These are phyloP conservation scores for Dothidotthia symphoricarpi DNA, from an alignment of 2,329 filamentous ascomycete species.

Conservation along the genomic window DNA sequence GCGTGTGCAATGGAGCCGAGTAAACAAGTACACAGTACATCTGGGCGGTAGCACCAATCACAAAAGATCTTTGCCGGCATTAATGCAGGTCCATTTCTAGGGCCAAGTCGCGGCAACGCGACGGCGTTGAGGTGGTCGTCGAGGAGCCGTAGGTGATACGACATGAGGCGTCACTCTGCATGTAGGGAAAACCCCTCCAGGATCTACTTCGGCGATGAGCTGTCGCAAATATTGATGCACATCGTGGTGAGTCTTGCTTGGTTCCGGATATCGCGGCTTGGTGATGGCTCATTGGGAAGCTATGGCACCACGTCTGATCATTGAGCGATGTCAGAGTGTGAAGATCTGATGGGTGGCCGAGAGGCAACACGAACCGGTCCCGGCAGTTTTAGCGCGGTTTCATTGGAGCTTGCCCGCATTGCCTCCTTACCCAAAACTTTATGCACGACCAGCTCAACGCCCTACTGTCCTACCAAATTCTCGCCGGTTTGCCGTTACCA, in stretches of 20 bases:
- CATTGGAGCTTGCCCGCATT: slow-evolving; percentile 20
- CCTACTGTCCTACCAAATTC: slow-evolving; percentile 9
- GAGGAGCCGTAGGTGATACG: slow-evolving; percentile 11
- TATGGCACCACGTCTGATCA: neutral
- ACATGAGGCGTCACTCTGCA: slow-evolving; percentile 10
- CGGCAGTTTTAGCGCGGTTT: slow-evolving; percentile 26
- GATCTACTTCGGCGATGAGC: slow-evolving; percentile 5
- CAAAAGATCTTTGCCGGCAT: too few species aligned
- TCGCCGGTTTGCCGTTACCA: slow-evolving; percentile 6
- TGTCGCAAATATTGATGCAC: neutral
- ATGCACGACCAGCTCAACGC: slow-evolving; percentile 24
- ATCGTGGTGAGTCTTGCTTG: slow-evolving; percentile 1
- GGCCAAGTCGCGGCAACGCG: slow-evolving; percentile 7
- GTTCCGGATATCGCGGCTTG: neutral
- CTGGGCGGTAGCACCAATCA: too few species aligned
- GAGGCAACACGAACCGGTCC: slow-evolving; percentile 10
- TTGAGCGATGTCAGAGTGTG: slow-evolving; percentile 11
- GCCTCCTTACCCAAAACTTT: slow-evolving; percentile 13
- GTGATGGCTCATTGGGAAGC: slow-evolving; percentile 2
- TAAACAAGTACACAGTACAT: too few species aligned
- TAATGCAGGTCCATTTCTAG: neutral
- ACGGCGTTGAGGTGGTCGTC: slow-evolving; percentile 5
- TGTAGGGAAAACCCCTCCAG: slow-evolving; percentile 17
- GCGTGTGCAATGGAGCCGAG: neutral
- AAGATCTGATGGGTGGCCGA: slow-evolving; percentile 19